phyloP scores from a whole-genome alignment of 805 yeast species.

The Pichia gijzeniarum region DNA sequence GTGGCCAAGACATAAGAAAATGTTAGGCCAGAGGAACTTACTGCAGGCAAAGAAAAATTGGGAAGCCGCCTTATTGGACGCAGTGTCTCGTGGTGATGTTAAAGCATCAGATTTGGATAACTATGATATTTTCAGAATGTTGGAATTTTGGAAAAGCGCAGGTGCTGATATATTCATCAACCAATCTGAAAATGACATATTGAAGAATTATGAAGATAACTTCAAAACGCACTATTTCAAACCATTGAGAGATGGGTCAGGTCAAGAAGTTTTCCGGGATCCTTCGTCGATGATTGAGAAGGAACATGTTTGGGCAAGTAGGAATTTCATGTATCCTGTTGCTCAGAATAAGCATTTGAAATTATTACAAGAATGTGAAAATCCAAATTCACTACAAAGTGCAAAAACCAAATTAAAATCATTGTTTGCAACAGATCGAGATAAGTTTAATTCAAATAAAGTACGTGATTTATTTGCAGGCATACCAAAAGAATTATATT shows the following conservation, averaged over 20 bases:
- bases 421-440: conserved; percentile 49
- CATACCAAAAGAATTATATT: conserved; percentile 40
- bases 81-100: conserved; percentile 50
- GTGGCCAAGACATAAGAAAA: conserved; percentile 64
- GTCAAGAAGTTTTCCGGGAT: conserved; percentile 41
- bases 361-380: conserved; percentile 3
- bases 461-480: conserved; percentile 43
- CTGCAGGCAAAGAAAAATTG: conserved; percentile 50
- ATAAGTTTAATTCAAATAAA: conserved; percentile 37
- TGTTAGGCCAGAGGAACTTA: conserved; percentile 53
- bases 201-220: conserved; percentile 40
- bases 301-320: conserved; percentile 45
- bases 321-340: conserved; percentile 37
- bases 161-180: conserved; percentile 30
- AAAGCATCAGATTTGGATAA: conserved; percentile 43
- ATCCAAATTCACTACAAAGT: conserved; percentile 27
- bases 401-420: conserved; percentile 44
- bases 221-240: conserved; percentile 38
- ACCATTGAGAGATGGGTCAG: conserved; percentile 24
- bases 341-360: conserved; percentile 13
- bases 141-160: conserved; percentile 59
- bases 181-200: conserved; percentile 25
- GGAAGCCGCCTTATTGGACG: conserved; percentile 56
- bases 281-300: conserved; percentile 63
- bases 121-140: conserved; percentile 44